Percentiles rank a stretch among this genome's conserved stretches.
These are phyloP conservation scores for Podila minutissima DNA, from an alignment of 192 early-diverging fungal species.

Conservation along the genomic window DNA sequence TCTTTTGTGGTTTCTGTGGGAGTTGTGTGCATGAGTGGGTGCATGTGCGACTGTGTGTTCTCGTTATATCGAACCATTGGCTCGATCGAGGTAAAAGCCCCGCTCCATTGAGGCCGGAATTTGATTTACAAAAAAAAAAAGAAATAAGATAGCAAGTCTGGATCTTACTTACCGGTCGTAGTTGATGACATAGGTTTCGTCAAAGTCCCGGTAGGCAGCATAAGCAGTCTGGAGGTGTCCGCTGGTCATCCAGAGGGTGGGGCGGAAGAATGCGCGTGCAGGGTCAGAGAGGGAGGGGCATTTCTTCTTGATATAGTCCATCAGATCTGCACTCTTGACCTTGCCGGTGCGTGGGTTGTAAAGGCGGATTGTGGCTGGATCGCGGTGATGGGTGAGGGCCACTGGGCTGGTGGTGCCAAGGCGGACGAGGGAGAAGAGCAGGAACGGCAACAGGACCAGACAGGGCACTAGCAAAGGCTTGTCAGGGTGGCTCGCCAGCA, in stretches of 20 bases:
- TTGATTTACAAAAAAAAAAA: neutral
- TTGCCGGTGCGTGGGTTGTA: conserved; percentile 23
- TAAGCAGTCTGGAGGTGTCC: conserved; percentile 86
- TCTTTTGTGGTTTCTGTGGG: neutral
- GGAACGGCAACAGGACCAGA: conserved; percentile 19
- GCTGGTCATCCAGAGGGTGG: conserved; percentile 76
- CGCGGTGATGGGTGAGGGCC: conserved; percentile 16
- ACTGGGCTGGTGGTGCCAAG: conserved; percentile 21
- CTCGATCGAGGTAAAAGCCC: conserved; percentile 11
- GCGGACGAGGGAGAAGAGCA: conserved; percentile 27
- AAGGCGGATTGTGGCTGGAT: conserved; percentile 20
- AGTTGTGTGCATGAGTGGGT: too few species aligned
- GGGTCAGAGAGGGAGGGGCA: conserved; percentile 46
- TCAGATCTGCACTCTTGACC: conserved; percentile 12
- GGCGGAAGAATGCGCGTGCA: conserved; percentile 33
- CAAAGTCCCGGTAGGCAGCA: conserved; percentile 59
- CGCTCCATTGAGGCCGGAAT: neutral
- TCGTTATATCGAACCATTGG: conserved; percentile 13
- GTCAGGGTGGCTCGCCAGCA: neutral
- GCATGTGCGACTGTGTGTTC: too few species aligned
- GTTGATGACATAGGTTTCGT: conserved; percentile 51
- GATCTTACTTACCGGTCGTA: conserved; percentile 69
- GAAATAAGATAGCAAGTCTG: neutral
- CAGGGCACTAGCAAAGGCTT: conserved; percentile 25
- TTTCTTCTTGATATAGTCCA: conserved; percentile 32